phyloP scores from a whole-genome alignment of 2,329 filamentous ascomycete species.

The Arthrinium phaeospermum region DNA sequence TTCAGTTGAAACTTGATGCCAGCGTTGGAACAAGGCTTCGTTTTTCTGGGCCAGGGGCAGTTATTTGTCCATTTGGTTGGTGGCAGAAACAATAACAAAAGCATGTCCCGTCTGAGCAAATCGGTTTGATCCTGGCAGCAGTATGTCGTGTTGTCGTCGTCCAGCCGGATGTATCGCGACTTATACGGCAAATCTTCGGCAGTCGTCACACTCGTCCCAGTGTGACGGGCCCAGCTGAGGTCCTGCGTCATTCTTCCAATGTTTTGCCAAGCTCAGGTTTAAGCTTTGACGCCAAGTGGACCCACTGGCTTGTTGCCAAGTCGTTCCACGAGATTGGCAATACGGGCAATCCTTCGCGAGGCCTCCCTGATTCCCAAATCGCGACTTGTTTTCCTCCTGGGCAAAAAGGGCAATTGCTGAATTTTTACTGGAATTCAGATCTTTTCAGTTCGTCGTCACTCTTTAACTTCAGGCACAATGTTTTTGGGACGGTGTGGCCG shows the following conservation, averaged over 20 bases:
- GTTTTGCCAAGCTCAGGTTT: not conserved
- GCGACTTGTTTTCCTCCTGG: not conserved
- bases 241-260: not conserved
- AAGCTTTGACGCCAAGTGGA: not conserved
- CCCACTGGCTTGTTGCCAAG: not conserved
- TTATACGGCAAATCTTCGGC: not conserved
- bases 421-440: not conserved
- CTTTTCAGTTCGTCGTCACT: not conserved
- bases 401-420: not conserved
- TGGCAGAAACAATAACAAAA: not conserved
- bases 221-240: not conserved
- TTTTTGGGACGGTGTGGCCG: not conserved
- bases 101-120: no score
- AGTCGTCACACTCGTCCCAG: not conserved
- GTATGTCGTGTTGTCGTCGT: not conserved
- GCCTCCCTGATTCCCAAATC: not conserved
- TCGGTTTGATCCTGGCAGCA: not conserved
- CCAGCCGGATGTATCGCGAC: not conserved
- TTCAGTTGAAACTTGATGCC: not conserved
- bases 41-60: not conserved
- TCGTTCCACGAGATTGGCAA: slow-evolving; percentile 9
- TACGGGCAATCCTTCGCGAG: not conserved
- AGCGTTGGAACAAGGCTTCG: not conserved
- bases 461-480: not conserved
- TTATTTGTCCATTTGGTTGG: not conserved